These are phyloP conservation scores for Croton laevigatus DNA, from an alignment of 441 rosid species.

Conservation along the genomic window DNA sequence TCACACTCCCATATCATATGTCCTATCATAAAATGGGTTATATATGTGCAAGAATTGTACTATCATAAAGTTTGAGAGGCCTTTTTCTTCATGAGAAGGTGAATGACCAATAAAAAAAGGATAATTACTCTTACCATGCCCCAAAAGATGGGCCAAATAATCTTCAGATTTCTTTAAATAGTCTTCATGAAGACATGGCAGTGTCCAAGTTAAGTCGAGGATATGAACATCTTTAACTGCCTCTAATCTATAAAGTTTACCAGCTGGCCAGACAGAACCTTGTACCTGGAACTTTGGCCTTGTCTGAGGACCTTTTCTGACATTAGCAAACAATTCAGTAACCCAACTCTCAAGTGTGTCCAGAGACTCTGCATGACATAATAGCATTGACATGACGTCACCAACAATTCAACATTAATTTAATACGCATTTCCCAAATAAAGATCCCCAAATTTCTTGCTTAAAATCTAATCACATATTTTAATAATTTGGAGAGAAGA, in stretches of 20 bases:
- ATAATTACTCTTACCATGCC: constrained; percentile 64
- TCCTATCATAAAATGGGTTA: neutral
- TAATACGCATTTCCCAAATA: neutral
- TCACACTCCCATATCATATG: constrained; percentile 7
- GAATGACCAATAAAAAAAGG: constrained; percentile 1
- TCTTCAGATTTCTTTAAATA: constrained; percentile 94
- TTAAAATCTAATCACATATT: neutral
- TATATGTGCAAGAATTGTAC: neutral
- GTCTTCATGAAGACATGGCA: constrained; percentile 84
- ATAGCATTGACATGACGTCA: constrained; percentile 8
- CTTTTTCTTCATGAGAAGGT: neutral
- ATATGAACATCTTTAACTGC: constrained; percentile 91
- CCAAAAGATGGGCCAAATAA: constrained; percentile 89
- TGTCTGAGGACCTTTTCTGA: constrained; percentile 61
- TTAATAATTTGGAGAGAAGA: neutral
- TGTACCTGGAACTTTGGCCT: constrained; percentile 56
- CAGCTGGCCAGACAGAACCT: constrained; percentile 77
- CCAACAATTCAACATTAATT: neutral
- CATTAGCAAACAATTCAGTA: constrained; percentile 62
- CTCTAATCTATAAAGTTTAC: constrained; percentile 75
- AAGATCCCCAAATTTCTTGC: constrained; percentile 5
- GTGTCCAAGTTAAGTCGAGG: constrained; percentile 81
- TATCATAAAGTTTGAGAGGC: neutral
- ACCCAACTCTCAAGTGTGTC: constrained; percentile 92
- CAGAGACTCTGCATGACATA: constrained; percentile 67